Conservation (phyloP, 768 basidiomycete species). For the Fomitopsis pulvina region DNA sequence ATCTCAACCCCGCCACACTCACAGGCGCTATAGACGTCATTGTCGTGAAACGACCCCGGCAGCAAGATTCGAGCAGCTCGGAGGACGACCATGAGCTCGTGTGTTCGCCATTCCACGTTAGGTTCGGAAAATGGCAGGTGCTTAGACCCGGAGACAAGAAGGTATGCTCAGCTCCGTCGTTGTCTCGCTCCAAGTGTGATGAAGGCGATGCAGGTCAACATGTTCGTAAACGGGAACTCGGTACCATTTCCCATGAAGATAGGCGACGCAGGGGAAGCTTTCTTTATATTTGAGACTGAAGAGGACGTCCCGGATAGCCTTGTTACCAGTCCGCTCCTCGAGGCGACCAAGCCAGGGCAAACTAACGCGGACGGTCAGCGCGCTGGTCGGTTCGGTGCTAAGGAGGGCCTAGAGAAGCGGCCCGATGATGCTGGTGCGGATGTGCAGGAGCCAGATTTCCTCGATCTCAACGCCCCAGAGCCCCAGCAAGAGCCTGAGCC, state of each 20-base stretch:
- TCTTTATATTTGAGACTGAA: slow-evolving; percentile 97
- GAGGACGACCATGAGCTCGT: slow-evolving; percentile 63
- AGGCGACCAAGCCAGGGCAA: slow-evolving; percentile 44
- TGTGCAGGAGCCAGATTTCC: slow-evolving; percentile 66
- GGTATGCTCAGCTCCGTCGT: slow-evolving; percentile 32
- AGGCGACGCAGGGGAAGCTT: slow-evolving; percentile 96
- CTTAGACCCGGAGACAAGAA: slow-evolving; percentile 91
- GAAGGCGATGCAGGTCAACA: slow-evolving; percentile 56
- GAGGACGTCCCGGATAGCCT: slow-evolving; percentile 90
- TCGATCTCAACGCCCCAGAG: slow-evolving; percentile 65
- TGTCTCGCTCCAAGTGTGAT: not conserved
- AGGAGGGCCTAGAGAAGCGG: slow-evolving; percentile 25
- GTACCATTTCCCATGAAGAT: slow-evolving; percentile 98
- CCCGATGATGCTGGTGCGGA: slow-evolving; percentile 8
- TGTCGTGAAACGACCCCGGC: slow-evolving; percentile 67
- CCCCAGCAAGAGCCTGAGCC: not conserved
- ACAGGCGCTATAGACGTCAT: slow-evolving; percentile 99
- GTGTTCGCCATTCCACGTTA: slow-evolving; percentile 95
- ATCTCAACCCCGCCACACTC: slow-evolving; percentile 91
- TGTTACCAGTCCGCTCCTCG: slow-evolving; percentile 86
- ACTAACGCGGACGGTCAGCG: slow-evolving; percentile 21
- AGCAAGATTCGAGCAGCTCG: slow-evolving; percentile 15
- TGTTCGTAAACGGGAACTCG: slow-evolving; percentile 77
- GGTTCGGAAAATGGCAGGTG: slow-evolving; percentile 97
- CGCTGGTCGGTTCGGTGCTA: slow-evolving; percentile 37